A percentile compares a stretch with the other conserved stretches of the same genome.
Evolutionary conservation across 805 yeast species (phyloP).

Genomic region (Wickerhamomyces bisporus): DNA sequence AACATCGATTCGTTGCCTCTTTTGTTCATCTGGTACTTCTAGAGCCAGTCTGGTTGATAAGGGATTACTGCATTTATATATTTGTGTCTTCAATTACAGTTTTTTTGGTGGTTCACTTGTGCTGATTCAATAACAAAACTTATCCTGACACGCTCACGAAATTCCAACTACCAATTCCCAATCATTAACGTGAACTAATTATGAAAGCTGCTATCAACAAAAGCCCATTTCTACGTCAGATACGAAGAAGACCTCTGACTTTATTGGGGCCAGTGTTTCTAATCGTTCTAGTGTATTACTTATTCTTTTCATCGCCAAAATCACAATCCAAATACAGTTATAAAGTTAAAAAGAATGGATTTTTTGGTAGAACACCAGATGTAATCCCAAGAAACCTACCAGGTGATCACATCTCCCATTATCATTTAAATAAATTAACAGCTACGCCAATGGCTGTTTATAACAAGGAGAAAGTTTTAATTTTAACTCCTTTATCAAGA

Average conservation of each 20-base stretch:
- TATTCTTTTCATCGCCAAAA: constrained; percentile 33
- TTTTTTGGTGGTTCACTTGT: too few relatives aligned
- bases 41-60: too few relatives aligned
- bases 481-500: constrained; percentile 85
- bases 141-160: background rate
- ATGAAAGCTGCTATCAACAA: constrained; percentile 24
- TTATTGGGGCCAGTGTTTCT: constrained; percentile 42
- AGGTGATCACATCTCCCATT: constrained; percentile 72
- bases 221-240: constrained; percentile 39
- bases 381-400: constrained; percentile 59
- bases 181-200: too few relatives aligned
- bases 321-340: constrained; percentile 23
- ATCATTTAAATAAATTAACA: constrained; percentile 74
- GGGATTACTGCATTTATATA: too few relatives aligned
- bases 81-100: too few relatives aligned
- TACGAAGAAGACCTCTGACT: constrained; percentile 56
- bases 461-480: constrained; percentile 77
- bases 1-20: too few relatives aligned
- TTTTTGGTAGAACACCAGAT: constrained; percentile 42
- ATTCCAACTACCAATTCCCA: background rate
- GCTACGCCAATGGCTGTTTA: constrained; percentile 67
- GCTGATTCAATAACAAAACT: too few relatives aligned
- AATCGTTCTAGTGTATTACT: constrained; percentile 36
- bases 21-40: too few relatives aligned
- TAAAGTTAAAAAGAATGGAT: constrained; percentile 22